These are phyloP conservation scores for Cystobasidium sp. DNA, from an alignment of 1,284 basidiomycete genomes.

Conservation along the genomic window DNA sequence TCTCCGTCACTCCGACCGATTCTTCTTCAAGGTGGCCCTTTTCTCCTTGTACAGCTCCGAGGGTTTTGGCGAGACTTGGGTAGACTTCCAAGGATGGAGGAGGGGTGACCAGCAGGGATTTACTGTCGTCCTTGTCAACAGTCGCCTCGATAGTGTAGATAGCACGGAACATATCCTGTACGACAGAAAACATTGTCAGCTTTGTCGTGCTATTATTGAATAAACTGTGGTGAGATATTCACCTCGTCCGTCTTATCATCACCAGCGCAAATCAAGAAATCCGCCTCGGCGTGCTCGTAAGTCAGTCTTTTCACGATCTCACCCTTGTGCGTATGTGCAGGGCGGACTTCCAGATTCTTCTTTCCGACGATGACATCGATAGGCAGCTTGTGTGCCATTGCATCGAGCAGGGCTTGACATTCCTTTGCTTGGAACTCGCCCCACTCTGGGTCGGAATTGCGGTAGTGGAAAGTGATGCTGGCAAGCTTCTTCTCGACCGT, in stretches of 20 bases:
- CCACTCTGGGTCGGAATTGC: conserved; percentile 91
- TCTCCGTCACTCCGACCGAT: conserved; percentile 59
- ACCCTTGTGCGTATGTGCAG: conserved; percentile 87
- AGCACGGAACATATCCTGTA: conserved; percentile 91
- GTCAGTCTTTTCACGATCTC: conserved; percentile 95
- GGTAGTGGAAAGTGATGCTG: conserved; percentile 97
- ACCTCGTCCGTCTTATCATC: conserved; percentile 81
- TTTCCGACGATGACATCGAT: conserved; percentile 57
- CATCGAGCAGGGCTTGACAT: conserved; percentile 93
- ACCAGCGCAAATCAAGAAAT: conserved; percentile 95
- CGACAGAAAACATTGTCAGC: neutral
- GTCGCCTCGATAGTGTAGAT: conserved; percentile 61
- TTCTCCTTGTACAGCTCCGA: conserved; percentile 52
- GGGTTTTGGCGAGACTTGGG: conserved; percentile 62
- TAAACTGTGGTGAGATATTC: neutral
- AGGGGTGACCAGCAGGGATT: conserved; percentile 32
- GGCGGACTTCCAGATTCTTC: conserved; percentile 79
- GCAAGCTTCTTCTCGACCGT: conserved; percentile 97
- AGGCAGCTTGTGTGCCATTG: conserved; percentile 61
- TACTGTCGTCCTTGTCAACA: conserved; percentile 4
- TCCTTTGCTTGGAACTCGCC: conserved; percentile 71
- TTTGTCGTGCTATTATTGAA: neutral
- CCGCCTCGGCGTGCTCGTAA: conserved; percentile 87
- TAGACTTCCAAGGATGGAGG: conserved; percentile 55
- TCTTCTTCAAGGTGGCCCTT: conserved; percentile 67